Conservation (phyloP, 148 eudicot species). For the Nepenthes gracilis region DNA sequence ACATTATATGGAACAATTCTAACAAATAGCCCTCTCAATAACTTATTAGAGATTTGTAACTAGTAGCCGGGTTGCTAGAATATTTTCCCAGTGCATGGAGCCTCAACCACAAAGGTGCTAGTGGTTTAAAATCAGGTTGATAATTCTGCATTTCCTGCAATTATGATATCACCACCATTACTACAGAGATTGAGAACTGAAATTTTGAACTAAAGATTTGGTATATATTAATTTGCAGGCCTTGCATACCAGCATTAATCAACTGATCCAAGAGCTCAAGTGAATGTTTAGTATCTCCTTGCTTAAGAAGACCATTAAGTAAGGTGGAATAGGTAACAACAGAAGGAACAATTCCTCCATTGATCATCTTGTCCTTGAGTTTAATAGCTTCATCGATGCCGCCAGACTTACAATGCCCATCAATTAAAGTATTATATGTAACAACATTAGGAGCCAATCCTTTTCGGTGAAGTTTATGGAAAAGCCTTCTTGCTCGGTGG, state of each 20-base stretch:
- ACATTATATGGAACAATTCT: too few relatives aligned
- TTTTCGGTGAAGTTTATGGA: slow-evolving; percentile 37
- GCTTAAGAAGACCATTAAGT: slow-evolving; percentile 25
- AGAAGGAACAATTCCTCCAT: slow-evolving; percentile 47
- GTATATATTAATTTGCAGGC: too few relatives aligned
- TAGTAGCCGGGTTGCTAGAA: too few relatives aligned
- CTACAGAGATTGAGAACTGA: too few relatives aligned
- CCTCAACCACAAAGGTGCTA: too few relatives aligned
- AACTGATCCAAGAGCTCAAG: slow-evolving; percentile 28
- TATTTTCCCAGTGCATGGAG: too few relatives aligned
- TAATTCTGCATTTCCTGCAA: too few relatives aligned
- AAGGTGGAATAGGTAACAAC: slow-evolving; percentile 32
- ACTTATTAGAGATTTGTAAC: too few relatives aligned
- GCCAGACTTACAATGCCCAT: slow-evolving; percentile 35
- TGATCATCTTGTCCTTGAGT: slow-evolving; percentile 41
- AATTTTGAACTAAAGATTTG: too few relatives aligned
- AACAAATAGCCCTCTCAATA: too few relatives aligned
- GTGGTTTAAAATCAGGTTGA: too few relatives aligned
- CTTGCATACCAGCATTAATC: slow-evolving; percentile 6
- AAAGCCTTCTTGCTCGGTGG: slow-evolving; percentile 49
- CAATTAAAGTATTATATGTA: slow-evolving; percentile 51
- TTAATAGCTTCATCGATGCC: slow-evolving; percentile 31
- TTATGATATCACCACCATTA: too few relatives aligned
- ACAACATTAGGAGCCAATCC: slow-evolving; percentile 43
- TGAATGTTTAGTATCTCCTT: slow-evolving; percentile 26